A percentile compares a stretch with the other conserved stretches of the same genome.
phyloP scores from a whole-genome alignment of 495 filamentous ascomycete species.

The Antarctomyces pellizariae region DNA sequence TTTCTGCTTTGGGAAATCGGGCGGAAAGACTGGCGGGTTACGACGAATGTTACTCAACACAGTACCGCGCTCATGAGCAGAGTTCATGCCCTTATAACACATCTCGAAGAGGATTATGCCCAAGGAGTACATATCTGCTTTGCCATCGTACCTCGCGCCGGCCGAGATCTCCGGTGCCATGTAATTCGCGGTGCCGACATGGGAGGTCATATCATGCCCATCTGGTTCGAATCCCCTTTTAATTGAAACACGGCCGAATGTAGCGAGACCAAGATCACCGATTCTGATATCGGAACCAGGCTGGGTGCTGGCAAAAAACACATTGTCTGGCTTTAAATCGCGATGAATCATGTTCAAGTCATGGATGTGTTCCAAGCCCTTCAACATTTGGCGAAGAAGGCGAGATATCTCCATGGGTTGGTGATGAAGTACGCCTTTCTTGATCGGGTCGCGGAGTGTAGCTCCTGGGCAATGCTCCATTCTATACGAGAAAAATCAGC shows the following conservation, averaged over 20 bases:
- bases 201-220: constrained; percentile 41
- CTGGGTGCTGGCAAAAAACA: constrained; percentile 78
- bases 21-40: constrained; percentile 40
- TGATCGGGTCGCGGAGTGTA: constrained; percentile 78
- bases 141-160: constrained; percentile 61
- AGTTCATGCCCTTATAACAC: constrained; percentile 70
- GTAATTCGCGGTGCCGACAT: constrained; percentile 86
- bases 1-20: constrained; percentile 50
- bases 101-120: constrained; percentile 98
- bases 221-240: too few species aligned
- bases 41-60: constrained; percentile 48
- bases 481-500: background rate
- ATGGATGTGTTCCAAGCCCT: constrained; percentile 81
- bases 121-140: constrained; percentile 95
- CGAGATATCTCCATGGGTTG: constrained; percentile 67
- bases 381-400: constrained; percentile 72
- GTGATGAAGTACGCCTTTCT: constrained; percentile 45
- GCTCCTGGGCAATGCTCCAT: constrained; percentile 97
- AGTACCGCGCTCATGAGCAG: constrained; percentile 63
- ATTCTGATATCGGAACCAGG: constrained; percentile 93
- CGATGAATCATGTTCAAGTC: constrained; percentile 81
- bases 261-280: constrained; percentile 89
- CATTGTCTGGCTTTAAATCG: constrained; percentile 93
- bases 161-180: constrained; percentile 79
- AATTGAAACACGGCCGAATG: constrained; percentile 46